Base-by-base conservation (phyloP, 2,329 filamentous ascomycete genomes). In the Calonectria ilicicola region DNA sequence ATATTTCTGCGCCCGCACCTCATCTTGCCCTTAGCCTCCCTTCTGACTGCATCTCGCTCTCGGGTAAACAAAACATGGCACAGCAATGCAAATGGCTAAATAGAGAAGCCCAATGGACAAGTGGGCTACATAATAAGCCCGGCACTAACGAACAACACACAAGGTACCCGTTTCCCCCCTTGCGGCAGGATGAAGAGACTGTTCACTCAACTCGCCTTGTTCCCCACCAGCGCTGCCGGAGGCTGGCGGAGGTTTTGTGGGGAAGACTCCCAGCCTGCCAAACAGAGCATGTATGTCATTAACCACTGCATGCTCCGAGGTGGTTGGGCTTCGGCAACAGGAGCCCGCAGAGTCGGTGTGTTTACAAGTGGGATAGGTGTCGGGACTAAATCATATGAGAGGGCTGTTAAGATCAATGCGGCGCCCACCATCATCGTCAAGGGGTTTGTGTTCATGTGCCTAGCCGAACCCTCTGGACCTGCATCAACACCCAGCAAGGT, bases 211-310 rank as follows among this genome's bases (percentile, higher is more conserved):
- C 32, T 35, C 32, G 32, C 32, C 32, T 35, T 35, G 32, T 35
- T 35, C 53, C 51, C 53, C 32, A 40, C 53, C n/a, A 40, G 32
- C n/a, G 12, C 5, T 60, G 53, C 69, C 69, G 69, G 65, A 58
- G 70, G 35, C 29, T 63, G 69, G 56, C 63, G 46, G 65, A 49
- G 35, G 56, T 49, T 74, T 75, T 72, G 73, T 78, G 76, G 76
- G 23, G 76, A 72, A 77, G 64, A 17, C 40, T 62, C 42, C 42
- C 40, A 26, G 23, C 29, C 38, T 60, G 49, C 27, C 51, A 49
- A 58, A 51, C 53, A 56, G 47, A 17, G 27, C 32, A 56, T 53
- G 64, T 38, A 67, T 56, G 47, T 46, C 49, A 44, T 42, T 56
- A 40, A 58, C 26, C 21, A 58, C 14, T 40, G 46, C 63, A 53